Evolutionary conservation across 2,329 filamentous ascomycete genomes (phyloP), one percentile per base, ranked within the genome.

Genomic region (Aspergillus persii): DNA sequence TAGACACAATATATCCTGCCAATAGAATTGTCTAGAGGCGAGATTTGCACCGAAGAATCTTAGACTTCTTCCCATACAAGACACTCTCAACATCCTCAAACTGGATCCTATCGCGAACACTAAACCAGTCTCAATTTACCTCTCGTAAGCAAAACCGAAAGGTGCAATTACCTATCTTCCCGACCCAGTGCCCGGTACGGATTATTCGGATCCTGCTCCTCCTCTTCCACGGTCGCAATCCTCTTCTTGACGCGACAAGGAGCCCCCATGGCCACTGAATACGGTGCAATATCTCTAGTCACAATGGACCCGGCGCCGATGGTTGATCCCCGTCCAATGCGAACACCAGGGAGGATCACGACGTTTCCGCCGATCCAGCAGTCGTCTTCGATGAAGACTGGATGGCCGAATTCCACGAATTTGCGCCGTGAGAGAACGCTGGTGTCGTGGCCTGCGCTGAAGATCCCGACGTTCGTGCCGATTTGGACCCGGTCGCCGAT

Each of bases 401-500:
- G 78, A 27, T 75, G 72, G 0, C 79, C 80, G 56, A 80, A 84
- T 59, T 85, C 82, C 31, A 84, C 72, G 33, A 79, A 76, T 8
- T 80, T 79, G 12, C 78, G 70, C 1, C 82, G 76, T 18, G 75
- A 79, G 46, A 78, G 72, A 4, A 84, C 76, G 47, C 80, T 80
- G 0, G 76, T 77, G 62, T 84, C 81, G 61, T 85, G 83, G 11
- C 80, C 82, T 0, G 82, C 83, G 0, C 79, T 78, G 58, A 81
- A 81, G 41, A 85, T 83, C 54, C 72, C 74, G 1, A 84, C 81
- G 31, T 82, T 80, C 0, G 83, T 81, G 0, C 83, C 83, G 49
- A 84, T 74, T 72, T 84, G 80, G 12, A 82, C 80, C 0, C 82
- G 71, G 27, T 84, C 77, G 0, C 83, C 83, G 23, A 85, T 83